Evolutionary conservation across 202 grass and related monocot genomes (phyloP), one percentile per base, ranked within the genome.

Genomic region (Hordeum pubiflorum): DNA sequence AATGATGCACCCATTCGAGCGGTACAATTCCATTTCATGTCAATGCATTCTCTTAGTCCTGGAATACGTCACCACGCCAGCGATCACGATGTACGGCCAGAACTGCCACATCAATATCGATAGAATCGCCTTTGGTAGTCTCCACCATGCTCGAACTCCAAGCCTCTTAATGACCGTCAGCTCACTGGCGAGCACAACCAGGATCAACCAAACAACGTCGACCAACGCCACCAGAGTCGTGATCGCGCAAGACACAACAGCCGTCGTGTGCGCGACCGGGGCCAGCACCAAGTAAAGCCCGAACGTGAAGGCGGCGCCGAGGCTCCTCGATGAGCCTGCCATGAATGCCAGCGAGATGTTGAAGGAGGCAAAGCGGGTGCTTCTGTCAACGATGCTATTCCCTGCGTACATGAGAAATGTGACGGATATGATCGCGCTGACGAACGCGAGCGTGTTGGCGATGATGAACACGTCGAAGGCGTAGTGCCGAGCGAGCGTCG

Each of bases 401-500:
- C 75, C 64, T 3, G 72, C 24, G 14, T 58, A 84, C 2, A 38
- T 31, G 4, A 85, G 75, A 6, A 44, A 50, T 22, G 58, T 43
- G 37, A 59, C 41, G 72, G 72, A 59, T 9, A 69, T 15, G 5
- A 43, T 18, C 0, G 72, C 32, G 5, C 24, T 36, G 7, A 76
- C 2, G 66, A 87, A 87, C 0, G 62, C 85, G 0, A 82, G 7
- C 2, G 48, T 61, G 48, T 55, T 40, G 20, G 71, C 22, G 2
- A 77, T 31, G 2, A 87, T 39, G 66, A 82, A 87, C 18, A 36
- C 71, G 1, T 44, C n/a, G 34, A 87, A 82, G 21, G 70, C 40
- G 13, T 62, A 82, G 10, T 24, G 22, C 6, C 63, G n/a, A 18
- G 52, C 43, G 4, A 87, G 78, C 43, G 4, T 71, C 8, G 78